Evolutionary conservation across 2,329 filamentous ascomycete genomes (phyloP).

Genomic region (Ascocoryne sarcoides): DNA sequence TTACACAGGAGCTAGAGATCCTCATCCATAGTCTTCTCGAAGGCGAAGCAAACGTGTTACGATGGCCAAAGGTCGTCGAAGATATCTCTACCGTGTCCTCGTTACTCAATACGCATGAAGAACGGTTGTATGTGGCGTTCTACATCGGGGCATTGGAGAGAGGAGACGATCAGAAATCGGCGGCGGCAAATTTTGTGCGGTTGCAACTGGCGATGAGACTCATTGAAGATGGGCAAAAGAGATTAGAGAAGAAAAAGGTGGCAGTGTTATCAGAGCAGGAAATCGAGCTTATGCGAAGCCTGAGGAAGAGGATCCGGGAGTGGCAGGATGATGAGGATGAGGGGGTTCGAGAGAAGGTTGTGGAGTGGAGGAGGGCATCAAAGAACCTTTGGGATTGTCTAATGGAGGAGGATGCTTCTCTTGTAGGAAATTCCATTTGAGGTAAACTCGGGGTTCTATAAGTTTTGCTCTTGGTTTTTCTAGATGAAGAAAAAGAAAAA

Average conservation of each 20-base stretch:
- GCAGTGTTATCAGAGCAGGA: not conserved
- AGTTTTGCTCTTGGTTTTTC: no score
- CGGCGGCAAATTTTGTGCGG: not conserved
- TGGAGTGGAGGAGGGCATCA: slow-evolving; percentile 6
- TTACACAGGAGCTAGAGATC: not conserved
- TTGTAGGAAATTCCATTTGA: no score
- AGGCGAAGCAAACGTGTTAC: not conserved
- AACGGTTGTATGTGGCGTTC: not conserved
- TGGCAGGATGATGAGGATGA: slow-evolving; percentile 9
- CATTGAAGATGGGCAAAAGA: not conserved
- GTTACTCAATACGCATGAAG: not conserved
- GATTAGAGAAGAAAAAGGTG: not conserved
- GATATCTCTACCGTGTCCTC: not conserved
- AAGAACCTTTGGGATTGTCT: slow-evolving; percentile 4
- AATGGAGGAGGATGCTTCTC: no score
- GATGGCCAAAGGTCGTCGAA: not conserved
- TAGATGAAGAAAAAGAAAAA: no score
- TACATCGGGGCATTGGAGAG: not conserved
- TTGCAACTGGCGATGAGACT: not conserved
- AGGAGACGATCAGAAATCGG: not conserved
- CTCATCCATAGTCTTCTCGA: not conserved
- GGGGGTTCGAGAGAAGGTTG: slow-evolving; percentile 9
- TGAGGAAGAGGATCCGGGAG: slow-evolving; percentile 4
- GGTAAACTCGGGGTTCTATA: no score
- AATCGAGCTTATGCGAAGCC: not conserved